These are phyloP conservation scores for Sporopachydermia quercuum DNA, from an alignment of 805 yeast species.

Conservation along the genomic window DNA sequence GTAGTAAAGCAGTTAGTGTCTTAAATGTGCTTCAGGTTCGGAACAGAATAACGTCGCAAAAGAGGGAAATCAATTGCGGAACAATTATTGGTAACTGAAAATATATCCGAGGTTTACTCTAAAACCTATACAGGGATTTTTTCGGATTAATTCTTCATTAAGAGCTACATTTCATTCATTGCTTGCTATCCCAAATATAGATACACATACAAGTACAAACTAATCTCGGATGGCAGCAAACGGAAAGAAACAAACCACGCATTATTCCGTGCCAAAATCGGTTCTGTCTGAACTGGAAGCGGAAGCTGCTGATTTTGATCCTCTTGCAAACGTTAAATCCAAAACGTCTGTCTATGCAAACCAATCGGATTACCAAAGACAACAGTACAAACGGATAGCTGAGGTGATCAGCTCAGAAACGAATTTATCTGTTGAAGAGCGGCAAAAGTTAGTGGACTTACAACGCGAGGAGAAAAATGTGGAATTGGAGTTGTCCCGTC, in stretches of 20 bases:
- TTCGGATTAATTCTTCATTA: no score
- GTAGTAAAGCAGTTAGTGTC: no score
- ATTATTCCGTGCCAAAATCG: no score
- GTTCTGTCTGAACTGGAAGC: neutral
- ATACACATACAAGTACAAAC: no score
- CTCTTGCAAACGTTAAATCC: neutral
- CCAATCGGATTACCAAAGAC: slow-evolving; percentile 1
- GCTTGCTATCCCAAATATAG: no score
- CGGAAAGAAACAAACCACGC: neutral
- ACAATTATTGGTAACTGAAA: no score
- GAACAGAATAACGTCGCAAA: no score
- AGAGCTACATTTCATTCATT: no score
- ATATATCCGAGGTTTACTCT: no score
- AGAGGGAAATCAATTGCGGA: no score
- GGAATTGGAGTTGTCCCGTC: slow-evolving; percentile 9
- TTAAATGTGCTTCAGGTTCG: no score
- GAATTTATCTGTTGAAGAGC: neutral
- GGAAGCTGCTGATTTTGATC: slow-evolving; percentile 1
- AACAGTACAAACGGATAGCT: neutral
- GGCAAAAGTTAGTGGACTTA: neutral
- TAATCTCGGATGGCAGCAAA: neutral
- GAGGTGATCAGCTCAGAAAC: neutral
- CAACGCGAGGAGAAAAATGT: neutral
- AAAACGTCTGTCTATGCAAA: neutral
- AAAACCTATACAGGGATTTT: no score